Evolutionary conservation across 106 monocot genomes (phyloP).

Genomic region (Vanilla planifolia): DNA sequence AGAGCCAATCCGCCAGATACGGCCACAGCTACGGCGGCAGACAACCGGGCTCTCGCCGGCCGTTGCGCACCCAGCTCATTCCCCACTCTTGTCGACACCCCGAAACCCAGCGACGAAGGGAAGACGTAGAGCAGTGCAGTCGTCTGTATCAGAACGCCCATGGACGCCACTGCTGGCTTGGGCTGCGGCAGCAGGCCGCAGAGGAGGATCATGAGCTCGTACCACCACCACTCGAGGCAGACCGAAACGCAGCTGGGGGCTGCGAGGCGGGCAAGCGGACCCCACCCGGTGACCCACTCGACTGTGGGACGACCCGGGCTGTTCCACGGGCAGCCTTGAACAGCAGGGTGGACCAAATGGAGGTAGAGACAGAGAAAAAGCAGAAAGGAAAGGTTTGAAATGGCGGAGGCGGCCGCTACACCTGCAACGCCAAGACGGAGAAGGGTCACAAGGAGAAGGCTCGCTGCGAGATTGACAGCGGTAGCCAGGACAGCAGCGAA

Average conservation of each 20-base stretch:
- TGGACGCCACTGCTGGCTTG: background rate
- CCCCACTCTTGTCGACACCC: background rate
- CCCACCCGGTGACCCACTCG: constrained; percentile 22
- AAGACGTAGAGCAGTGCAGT: constrained; percentile 5
- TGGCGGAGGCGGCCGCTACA: constrained; percentile 51
- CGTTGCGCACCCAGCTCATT: constrained; percentile 7
- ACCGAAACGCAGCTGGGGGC: constrained; percentile 1
- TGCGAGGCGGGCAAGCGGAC: constrained; percentile 8
- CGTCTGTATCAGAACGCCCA: constrained; percentile 7
- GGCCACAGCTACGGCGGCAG: background rate
- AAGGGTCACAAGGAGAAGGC: constrained; percentile 50
- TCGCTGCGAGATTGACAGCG: constrained; percentile 57
- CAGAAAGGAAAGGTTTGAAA: constrained; percentile 58
- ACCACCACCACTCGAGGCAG: constrained; percentile 7
- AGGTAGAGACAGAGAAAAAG: constrained; percentile 41
- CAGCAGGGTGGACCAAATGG: constrained; percentile 34
- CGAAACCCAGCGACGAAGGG: background rate
- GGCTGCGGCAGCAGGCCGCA: constrained; percentile 2
- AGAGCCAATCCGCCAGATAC: background rate
- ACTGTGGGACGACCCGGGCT: constrained; percentile 8
- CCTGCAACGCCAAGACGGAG: constrained; percentile 54
- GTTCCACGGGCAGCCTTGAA: constrained; percentile 27
- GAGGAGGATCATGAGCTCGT: constrained; percentile 8
- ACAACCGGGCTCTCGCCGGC: background rate
- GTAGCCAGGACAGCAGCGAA: constrained; percentile 40